phyloP scores from a whole-genome alignment of 768 basidiomycete species.

The Agrocybe chaxingu region DNA sequence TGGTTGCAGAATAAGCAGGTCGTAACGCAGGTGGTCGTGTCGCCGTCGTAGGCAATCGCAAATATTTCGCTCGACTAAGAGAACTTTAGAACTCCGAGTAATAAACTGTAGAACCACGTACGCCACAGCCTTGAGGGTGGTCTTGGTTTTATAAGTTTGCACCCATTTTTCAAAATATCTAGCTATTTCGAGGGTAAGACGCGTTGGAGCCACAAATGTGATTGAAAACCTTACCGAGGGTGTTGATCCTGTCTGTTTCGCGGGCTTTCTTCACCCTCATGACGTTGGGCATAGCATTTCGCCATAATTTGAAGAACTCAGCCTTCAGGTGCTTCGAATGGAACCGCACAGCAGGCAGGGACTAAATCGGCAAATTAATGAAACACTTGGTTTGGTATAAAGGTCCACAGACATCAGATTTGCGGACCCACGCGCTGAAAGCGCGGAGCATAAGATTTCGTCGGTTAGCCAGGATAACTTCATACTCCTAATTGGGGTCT shows the following conservation, averaged over 20 bases:
- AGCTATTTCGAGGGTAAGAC: conserved; percentile 29
- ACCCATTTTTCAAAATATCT: conserved; percentile 62
- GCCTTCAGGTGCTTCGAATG: conserved; percentile 58
- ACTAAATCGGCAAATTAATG: conserved; percentile 35
- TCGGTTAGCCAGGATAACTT: conserved; percentile 55
- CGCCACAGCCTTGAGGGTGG: conserved; percentile 80
- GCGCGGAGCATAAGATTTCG: conserved; percentile 61
- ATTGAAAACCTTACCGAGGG: conserved; percentile 48
- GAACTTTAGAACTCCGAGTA: conserved; percentile 3
- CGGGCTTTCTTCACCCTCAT: conserved; percentile 64
- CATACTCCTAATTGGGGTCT: conserved; percentile 45
- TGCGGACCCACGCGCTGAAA: conserved; percentile 73
- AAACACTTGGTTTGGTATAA: not conserved
- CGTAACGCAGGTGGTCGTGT: conserved; percentile 32
- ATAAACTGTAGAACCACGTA: conserved; percentile 38
- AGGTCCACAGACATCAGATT: conserved; percentile 52
- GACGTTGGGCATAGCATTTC: conserved; percentile 66
- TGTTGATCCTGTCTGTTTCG: conserved; percentile 48
- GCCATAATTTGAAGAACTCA: conserved; percentile 66
- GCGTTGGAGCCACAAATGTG: not conserved
- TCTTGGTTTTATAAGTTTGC: conserved; percentile 64
- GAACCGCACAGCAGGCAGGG: conserved; percentile 78
- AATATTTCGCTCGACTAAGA: conserved; percentile 76
- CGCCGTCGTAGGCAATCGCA: conserved; percentile 63
- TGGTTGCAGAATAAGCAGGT: conserved; percentile 13